Evolutionary conservation across 106 monocot genomes (phyloP).

Genomic region (Dendrobium huoshanense): DNA sequence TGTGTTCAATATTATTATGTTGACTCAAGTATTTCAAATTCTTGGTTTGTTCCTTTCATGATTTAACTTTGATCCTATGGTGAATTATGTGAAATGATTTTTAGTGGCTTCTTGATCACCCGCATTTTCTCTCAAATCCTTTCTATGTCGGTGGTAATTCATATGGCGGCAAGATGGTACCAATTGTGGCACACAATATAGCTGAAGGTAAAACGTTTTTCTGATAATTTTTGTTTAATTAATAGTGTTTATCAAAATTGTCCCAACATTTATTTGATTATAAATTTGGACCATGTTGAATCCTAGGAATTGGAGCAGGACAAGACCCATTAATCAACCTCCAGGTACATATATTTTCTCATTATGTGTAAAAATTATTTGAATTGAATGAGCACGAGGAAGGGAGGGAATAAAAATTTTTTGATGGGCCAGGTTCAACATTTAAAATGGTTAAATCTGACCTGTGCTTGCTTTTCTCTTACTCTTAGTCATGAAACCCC

Average conservation of each 20-base stretch:
- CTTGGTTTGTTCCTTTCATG: slow-evolving; percentile 1
- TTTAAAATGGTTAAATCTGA: too few relatives aligned
- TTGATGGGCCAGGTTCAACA: too few relatives aligned
- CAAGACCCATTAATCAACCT: background rate
- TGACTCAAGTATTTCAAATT: background rate
- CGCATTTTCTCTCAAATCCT: slow-evolving; percentile 44
- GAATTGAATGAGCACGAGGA: too few relatives aligned
- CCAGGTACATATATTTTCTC: background rate
- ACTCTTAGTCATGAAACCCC: too few relatives aligned
- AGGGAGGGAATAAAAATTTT: too few relatives aligned
- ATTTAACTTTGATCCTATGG: background rate
- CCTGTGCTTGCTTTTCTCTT: too few relatives aligned
- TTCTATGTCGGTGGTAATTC: slow-evolving; percentile 75
- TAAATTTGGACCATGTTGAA: background rate
- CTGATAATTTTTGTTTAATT: background rate
- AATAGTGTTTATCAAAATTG: background rate
- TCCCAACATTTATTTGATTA: background rate
- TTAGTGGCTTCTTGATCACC: slow-evolving; percentile 62
- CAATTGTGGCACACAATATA: slow-evolving; percentile 11
- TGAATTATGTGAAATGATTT: background rate
- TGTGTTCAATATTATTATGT: background rate
- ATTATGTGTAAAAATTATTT: background rate
- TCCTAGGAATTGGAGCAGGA: background rate
- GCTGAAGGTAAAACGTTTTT: slow-evolving; percentile 6
- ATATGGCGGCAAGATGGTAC: slow-evolving; percentile 34